Evolutionary conservation across 140 eudicot genomes (phyloP).

Genomic region (Flaveria floridana): DNA sequence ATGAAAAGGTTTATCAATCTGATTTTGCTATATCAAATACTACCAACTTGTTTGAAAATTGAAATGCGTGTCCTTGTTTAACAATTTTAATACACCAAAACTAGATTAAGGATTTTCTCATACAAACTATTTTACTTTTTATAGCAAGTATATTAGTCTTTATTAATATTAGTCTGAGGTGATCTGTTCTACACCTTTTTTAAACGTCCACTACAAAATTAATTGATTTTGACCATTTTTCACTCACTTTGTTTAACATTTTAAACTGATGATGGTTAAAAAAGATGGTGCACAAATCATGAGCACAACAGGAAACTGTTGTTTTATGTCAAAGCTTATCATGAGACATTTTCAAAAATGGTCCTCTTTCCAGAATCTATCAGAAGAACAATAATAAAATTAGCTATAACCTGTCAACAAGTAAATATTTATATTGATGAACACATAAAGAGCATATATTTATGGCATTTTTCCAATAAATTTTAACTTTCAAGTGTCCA

Average conservation of each 20-base stretch:
- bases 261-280: background rate
- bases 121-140: no score
- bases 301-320: background rate
- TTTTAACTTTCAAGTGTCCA: background rate
- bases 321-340: background rate
- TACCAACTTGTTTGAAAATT: no score
- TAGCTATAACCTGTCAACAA: background rate
- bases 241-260: background rate
- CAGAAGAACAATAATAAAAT: background rate
- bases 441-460: constrained; percentile 21
- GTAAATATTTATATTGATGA: background rate
- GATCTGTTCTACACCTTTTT: background rate
- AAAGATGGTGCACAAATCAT: background rate
- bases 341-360: background rate
- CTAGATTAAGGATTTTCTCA: no score
- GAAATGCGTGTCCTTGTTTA: no score
- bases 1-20: no score
- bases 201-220: background rate
- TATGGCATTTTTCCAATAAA: constrained; percentile 9
- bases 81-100: no score
- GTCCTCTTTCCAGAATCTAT: background rate
- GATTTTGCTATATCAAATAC: no score
- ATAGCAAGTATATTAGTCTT: no score
- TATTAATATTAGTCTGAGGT: background rate
- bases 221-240: background rate